phyloP scores from a whole-genome alignment of 192 early-diverging fungal genomes.

The Cladochytrium replicatum region DNA sequence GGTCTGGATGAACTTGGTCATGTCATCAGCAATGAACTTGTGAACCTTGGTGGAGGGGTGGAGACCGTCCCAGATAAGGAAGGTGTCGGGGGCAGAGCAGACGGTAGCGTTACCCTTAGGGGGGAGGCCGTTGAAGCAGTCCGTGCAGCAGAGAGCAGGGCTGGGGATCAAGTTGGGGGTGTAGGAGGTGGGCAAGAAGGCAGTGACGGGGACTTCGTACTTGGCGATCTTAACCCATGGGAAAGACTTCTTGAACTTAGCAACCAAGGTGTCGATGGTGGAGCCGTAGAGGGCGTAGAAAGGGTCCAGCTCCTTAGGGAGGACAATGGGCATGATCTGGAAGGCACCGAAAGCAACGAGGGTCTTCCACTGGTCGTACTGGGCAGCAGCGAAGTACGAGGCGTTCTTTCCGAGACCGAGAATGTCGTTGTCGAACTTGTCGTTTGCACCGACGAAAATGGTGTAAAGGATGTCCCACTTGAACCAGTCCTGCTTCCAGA shows the following conservation, averaged over 20 bases:
- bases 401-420: conserved; percentile 5
- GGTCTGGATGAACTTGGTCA: too few relatives aligned
- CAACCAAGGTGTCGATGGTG: conserved; percentile 3
- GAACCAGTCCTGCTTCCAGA: too few relatives aligned
- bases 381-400: background rate
- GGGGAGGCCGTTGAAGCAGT: background rate
- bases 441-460: conserved; percentile 14
- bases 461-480: conserved; percentile 9
- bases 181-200: background rate
- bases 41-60: conserved; percentile 24
- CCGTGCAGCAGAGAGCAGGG: conserved; percentile 1
- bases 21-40: too few relatives aligned
- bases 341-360: background rate
- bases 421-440: conserved; percentile 5
- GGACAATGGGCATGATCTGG: background rate
- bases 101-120: background rate
- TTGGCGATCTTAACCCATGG: conserved; percentile 1
- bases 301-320: background rate
- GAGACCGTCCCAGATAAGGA: conserved; percentile 17
- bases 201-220: background rate
- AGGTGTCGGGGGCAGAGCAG: conserved; percentile 10
- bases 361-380: too few relatives aligned
- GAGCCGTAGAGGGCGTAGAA: background rate
- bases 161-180: background rate
- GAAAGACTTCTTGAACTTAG: background rate